Conservation (phyloP, 106 monocot species). For the Xerophyta viscosa region DNA sequence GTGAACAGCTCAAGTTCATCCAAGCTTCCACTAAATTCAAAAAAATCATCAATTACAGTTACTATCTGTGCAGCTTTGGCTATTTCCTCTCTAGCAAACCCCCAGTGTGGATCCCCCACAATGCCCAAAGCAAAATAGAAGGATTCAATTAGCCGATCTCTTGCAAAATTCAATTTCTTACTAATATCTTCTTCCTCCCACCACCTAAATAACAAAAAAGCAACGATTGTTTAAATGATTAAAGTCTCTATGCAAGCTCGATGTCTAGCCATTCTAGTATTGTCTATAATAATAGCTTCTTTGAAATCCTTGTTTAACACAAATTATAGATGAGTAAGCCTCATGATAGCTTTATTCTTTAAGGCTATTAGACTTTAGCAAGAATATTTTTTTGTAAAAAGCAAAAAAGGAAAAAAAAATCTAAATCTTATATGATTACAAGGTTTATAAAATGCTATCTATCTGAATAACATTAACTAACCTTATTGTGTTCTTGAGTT, state of each 20-base stretch:
- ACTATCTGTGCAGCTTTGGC: constrained; percentile 18
- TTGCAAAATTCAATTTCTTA: constrained; percentile 17
- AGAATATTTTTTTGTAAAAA: too few species aligned
- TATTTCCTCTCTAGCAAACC: constrained; percentile 2
- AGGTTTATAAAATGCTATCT: neutral
- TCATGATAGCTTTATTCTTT: too few species aligned
- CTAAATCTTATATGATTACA: too few species aligned
- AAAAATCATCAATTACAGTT: constrained; percentile 38
- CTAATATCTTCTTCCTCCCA: constrained; percentile 28
- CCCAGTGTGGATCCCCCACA: constrained; percentile 6
- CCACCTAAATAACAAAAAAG: constrained; percentile 32
- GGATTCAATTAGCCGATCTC: constrained; percentile 45
- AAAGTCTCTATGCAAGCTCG: too few species aligned
- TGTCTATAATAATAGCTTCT: too few species aligned
- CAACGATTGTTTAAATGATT: too few species aligned
- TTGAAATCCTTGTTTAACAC: too few species aligned
- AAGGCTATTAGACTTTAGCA: too few species aligned
- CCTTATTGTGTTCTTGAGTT: constrained; percentile 28
- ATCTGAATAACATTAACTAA: too few species aligned
- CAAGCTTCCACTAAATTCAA: constrained; percentile 42
- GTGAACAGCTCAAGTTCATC: constrained; percentile 51
- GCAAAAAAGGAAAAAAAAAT: too few species aligned
- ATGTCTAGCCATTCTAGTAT: too few species aligned
- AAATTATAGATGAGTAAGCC: too few species aligned
- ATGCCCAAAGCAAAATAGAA: constrained; percentile 20